These are phyloP conservation scores for Nemania sp. DNA, from an alignment of 2,329 filamentous ascomycete species.

Conservation along the genomic window DNA sequence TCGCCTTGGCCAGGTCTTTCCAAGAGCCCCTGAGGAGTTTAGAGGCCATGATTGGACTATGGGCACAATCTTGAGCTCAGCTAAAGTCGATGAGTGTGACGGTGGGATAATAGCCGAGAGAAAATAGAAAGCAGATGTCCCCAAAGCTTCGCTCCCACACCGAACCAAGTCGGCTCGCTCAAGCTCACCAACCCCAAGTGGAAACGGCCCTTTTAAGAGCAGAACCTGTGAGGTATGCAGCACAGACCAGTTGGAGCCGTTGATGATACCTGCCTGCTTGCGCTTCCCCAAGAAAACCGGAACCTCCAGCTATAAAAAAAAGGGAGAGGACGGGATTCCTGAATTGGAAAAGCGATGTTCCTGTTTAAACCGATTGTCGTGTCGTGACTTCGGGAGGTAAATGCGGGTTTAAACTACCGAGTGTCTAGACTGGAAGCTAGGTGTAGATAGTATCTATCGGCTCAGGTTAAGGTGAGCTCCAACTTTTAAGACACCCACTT, in stretches of 20 bases:
- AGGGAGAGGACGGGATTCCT: constrained; percentile 9
- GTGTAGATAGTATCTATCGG: too few relatives aligned
- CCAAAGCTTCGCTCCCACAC: constrained; percentile 13
- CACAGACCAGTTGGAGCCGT: constrained; percentile 34
- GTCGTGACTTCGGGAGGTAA: not conserved
- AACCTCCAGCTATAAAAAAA: not conserved
- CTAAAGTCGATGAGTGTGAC: constrained; percentile 12
- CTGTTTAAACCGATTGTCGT: constrained; percentile 4
- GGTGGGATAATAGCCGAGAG: constrained; percentile 10
- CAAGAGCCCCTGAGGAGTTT: constrained; percentile 36
- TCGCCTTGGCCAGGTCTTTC: constrained; percentile 36
- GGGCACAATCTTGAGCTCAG: constrained; percentile 2
- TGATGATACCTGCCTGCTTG: constrained; percentile 6
- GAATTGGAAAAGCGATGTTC: constrained; percentile 11
- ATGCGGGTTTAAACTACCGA: constrained; percentile 1
- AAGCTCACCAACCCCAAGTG: constrained; percentile 27
- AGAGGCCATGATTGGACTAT: constrained; percentile 27
- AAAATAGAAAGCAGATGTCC: not conserved
- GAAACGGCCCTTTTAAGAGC: constrained; percentile 23
- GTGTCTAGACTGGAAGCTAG: not conserved
- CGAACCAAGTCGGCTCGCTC: constrained; percentile 11
- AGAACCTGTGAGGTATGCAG: constrained; percentile 1
- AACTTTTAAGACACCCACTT: not conserved
- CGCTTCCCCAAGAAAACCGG: constrained; percentile 9
- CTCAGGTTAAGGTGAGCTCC: not conserved